Percentiles rank a stretch among this genome's conserved stretches.
phyloP scores from a whole-genome alignment of 1,284 basidiomycete genomes.

The Crucibulum cyathiforme region DNA sequence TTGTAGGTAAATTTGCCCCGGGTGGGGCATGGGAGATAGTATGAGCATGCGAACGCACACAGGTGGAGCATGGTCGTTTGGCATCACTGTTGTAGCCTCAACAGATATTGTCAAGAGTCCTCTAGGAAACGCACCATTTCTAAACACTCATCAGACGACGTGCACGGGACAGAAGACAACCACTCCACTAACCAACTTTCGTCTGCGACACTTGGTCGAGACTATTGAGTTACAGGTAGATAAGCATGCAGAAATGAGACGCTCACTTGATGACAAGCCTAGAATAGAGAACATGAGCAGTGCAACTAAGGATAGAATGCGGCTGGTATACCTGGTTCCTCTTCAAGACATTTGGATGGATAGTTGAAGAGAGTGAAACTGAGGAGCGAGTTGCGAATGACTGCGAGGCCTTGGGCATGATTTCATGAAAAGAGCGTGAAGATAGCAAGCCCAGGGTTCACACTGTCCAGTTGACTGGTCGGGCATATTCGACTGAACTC shows the following conservation, averaged over 20 bases:
- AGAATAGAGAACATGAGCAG: slow-evolving; percentile 4
- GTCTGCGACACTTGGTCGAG: slow-evolving; percentile 60
- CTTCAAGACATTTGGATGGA: slow-evolving; percentile 59
- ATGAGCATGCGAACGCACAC: slow-evolving; percentile 70
- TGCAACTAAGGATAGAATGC: neutral
- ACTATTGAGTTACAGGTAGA: slow-evolving; percentile 31
- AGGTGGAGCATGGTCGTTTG: slow-evolving; percentile 73
- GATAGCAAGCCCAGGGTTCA: neutral
- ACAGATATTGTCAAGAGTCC: neutral
- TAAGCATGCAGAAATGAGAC: slow-evolving; percentile 3
- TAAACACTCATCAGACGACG: slow-evolving; percentile 23
- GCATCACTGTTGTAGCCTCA: slow-evolving; percentile 54
- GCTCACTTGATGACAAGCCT: slow-evolving; percentile 58
- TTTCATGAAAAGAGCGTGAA: slow-evolving; percentile 29
- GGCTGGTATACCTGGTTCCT: slow-evolving; percentile 56
- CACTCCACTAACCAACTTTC: slow-evolving; percentile 66
- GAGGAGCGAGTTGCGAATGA: slow-evolving; percentile 30
- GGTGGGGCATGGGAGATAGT: slow-evolving; percentile 62
- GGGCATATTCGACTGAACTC: too few relatives aligned
- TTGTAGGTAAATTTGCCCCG: slow-evolving; percentile 53
- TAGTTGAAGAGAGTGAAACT: slow-evolving; percentile 34
- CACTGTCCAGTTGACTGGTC: too few relatives aligned
- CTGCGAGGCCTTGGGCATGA: slow-evolving; percentile 33
- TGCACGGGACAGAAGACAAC: slow-evolving; percentile 13
- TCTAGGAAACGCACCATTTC: slow-evolving; percentile 60